Percentiles rank a stretch among this genome's conserved stretches.
Conservation (phyloP, 805 yeast species). For the Kodamaea hsintzibuensis region DNA sequence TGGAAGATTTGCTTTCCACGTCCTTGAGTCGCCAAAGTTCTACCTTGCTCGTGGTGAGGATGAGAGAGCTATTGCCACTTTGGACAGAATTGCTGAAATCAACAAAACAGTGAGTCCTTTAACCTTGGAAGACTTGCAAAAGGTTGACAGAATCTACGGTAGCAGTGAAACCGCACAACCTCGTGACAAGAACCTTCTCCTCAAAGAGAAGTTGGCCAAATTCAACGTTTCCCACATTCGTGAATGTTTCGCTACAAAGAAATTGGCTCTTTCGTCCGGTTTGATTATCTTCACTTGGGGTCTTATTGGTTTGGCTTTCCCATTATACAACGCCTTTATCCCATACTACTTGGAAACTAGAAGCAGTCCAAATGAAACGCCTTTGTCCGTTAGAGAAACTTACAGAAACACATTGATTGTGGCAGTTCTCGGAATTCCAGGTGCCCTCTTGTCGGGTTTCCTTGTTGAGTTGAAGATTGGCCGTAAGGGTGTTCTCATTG, state of each 20-base stretch:
- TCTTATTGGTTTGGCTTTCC: constrained; percentile 58
- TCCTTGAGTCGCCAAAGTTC: constrained; percentile 59
- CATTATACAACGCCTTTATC: constrained; percentile 54
- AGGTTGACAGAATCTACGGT: constrained; percentile 38
- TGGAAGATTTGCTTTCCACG: constrained; percentile 35
- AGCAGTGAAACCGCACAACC: constrained; percentile 17
- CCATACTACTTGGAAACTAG: constrained; percentile 52
- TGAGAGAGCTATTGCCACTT: constrained; percentile 45
- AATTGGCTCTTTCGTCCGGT: constrained; percentile 45
- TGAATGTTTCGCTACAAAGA: constrained; percentile 47
- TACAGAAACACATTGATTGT: constrained; percentile 34
- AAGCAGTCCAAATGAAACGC: constrained; percentile 25
- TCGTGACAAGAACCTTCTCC: constrained; percentile 17
- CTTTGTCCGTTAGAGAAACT: constrained; percentile 32
- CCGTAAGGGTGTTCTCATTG: constrained; percentile 56
- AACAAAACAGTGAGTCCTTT: constrained; percentile 42
- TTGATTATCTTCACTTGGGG: constrained; percentile 52
- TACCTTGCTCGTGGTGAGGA: constrained; percentile 54
- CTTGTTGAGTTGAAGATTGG: constrained; percentile 44
- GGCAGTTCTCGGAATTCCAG: constrained; percentile 34
- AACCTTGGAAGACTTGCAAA: constrained; percentile 47
- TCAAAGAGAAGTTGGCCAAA: constrained; percentile 26
- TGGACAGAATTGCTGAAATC: constrained; percentile 47
- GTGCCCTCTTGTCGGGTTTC: constrained; percentile 33
- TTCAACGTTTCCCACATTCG: constrained; percentile 40